A percentile compares a stretch with the other conserved stretches of the same genome.
Evolutionary conservation across 768 basidiomycete species (phyloP).

Genomic region (Leccinum rimulosum): DNA sequence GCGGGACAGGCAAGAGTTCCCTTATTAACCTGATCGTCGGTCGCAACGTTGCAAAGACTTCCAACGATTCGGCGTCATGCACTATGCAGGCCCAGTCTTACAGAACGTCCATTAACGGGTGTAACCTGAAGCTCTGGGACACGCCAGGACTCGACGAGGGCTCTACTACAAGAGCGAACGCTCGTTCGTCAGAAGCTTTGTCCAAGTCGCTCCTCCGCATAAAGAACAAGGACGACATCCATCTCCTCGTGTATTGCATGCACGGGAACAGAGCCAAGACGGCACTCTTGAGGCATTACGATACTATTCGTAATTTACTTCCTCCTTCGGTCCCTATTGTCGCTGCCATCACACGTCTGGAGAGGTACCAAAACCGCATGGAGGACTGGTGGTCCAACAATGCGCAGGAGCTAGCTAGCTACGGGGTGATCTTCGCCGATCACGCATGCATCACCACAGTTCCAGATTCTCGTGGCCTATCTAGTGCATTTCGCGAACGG

Average conservation of each 20-base stretch:
- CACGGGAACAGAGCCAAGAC: constrained; percentile 18
- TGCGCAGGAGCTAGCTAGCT: constrained; percentile 2
- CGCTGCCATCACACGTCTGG: constrained; percentile 19
- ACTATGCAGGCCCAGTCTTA: constrained; percentile 12
- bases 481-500: constrained; percentile 11
- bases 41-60: constrained; percentile 12
- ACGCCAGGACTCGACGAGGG: constrained; percentile 18
- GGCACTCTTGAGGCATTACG: constrained; percentile 17
- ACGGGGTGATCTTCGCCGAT: constrained; percentile 17
- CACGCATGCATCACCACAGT: constrained; percentile 23
- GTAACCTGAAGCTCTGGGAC: constrained; percentile 14
- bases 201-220: constrained; percentile 11
- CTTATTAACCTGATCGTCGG: constrained; percentile 22
- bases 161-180: constrained; percentile 1
- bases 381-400: constrained; percentile 25
- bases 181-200: constrained; percentile 3
- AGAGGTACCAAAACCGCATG: constrained; percentile 19
- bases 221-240: constrained; percentile 3
- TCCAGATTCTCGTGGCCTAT: constrained; percentile 3
- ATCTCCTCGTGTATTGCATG: constrained; percentile 25
- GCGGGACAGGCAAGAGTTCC: constrained; percentile 26
- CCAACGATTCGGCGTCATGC: constrained; percentile 20
- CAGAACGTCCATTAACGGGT: constrained; percentile 13
- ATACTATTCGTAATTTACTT: constrained; percentile 6
- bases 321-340: constrained; percentile 14